Percentiles rank a stretch among this genome's conserved stretches.
Evolutionary conservation across 83 land plant genomes (phyloP).

Genomic region (Thuja plicata): DNA sequence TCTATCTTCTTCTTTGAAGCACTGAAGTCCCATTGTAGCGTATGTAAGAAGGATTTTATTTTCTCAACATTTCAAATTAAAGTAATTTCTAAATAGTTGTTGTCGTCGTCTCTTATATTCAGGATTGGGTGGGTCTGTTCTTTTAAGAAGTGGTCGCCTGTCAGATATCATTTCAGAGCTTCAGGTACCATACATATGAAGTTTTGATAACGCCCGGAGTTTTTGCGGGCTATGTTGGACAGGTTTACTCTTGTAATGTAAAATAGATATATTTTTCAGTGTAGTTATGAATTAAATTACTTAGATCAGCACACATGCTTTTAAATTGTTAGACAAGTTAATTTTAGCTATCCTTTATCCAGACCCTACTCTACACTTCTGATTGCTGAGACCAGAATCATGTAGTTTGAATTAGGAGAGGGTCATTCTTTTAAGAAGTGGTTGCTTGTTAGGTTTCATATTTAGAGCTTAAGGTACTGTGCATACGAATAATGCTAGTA

Average conservation of each 20-base stretch:
- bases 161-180: conserved; percentile 49
- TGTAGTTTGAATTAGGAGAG: conserved; percentile 15
- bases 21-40: neutral
- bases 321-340: neutral
- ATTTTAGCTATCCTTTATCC: neutral
- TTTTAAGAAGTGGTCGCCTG: conserved; percentile 48
- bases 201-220: neutral
- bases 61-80: neutral
- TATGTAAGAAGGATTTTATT: neutral
- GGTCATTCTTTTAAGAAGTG: conserved; percentile 53
- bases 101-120: neutral
- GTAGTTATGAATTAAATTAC: neutral
- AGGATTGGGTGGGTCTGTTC: conserved; percentile 60
- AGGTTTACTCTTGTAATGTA: neutral
- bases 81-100: neutral
- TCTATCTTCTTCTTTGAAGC: neutral
- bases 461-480: conserved; percentile 34
- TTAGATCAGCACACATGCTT: neutral
- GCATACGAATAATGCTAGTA: neutral
- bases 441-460: conserved; percentile 45
- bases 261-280: neutral
- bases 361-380: neutral
- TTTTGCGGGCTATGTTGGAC: neutral
- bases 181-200: conserved; percentile 23
- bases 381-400: neutral